phyloP scores from a whole-genome alignment of 139 green algal species.

The Zygnema circumcarinatum region DNA sequence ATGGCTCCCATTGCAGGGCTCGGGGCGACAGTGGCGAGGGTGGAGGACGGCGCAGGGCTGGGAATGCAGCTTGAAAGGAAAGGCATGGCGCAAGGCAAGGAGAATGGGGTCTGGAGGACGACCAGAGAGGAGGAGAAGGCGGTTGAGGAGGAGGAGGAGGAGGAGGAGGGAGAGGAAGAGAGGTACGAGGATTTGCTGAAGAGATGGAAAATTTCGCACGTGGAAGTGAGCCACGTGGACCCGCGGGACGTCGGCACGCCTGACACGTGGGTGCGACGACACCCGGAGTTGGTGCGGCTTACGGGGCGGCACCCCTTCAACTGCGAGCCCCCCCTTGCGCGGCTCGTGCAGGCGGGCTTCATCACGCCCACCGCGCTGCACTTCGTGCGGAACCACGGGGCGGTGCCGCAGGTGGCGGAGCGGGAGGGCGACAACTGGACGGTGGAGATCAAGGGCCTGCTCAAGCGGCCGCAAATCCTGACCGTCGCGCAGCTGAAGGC shows the following conservation, averaged over 20 bases:
- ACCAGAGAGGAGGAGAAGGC: not conserved
- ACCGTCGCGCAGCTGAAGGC: constrained; percentile 89
- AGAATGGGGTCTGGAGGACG: too few species aligned
- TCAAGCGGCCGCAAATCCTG: constrained; percentile 74
- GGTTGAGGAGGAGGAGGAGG: not conserved
- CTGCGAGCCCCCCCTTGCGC: constrained; percentile 84
- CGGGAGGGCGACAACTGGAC: constrained; percentile 69
- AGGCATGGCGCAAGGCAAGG: too few species aligned
- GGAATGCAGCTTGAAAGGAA: not conserved
- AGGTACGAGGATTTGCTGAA: constrained; percentile 19
- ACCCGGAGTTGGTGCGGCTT: constrained; percentile 87
- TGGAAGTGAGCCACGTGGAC: constrained; percentile 9
- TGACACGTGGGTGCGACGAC: constrained; percentile 79
- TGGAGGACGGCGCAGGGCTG: not conserved
- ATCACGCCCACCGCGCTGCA: constrained; percentile 87
- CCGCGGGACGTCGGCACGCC: constrained; percentile 29
- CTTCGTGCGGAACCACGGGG: constrained; percentile 91
- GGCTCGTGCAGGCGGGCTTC: constrained; percentile 80
- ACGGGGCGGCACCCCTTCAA: constrained; percentile 95
- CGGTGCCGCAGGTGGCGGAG: constrained; percentile 70
- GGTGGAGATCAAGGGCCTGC: constrained; percentile 78
- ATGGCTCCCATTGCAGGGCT: too few species aligned
- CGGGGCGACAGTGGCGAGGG: not conserved
- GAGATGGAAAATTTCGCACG: not conserved
- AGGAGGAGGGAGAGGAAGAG: constrained; percentile 7